Conservation (phyloP, 768 basidiomycete genomes). For the Leucocoprinus sp. region DNA sequence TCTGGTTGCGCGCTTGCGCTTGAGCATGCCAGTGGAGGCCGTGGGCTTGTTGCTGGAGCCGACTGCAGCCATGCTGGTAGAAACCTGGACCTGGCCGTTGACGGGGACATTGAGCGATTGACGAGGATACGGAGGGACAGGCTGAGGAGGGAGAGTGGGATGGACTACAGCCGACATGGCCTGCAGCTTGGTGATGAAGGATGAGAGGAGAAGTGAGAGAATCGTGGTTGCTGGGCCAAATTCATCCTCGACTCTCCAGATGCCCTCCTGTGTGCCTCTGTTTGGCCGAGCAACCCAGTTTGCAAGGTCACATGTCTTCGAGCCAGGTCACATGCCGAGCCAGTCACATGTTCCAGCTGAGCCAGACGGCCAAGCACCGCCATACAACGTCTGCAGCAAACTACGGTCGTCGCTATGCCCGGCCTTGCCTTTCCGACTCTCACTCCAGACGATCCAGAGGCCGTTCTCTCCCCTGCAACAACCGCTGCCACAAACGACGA, state of each 20-base stretch:
- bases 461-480: constrained; percentile 54
- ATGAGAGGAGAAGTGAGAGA: constrained; percentile 26
- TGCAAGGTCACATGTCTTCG: constrained; percentile 4
- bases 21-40: constrained; percentile 65
- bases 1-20: constrained; percentile 76
- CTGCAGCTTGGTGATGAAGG: constrained; percentile 37
- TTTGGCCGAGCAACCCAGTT: constrained; percentile 18
- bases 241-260: constrained; percentile 29
- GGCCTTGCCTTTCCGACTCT: constrained; percentile 51
- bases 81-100: too few relatives aligned
- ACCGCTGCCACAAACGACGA: constrained; percentile 49
- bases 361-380: constrained; percentile 25
- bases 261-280: constrained; percentile 29
- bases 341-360: too few relatives aligned
- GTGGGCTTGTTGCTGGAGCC: constrained; percentile 64
- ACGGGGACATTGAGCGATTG: constrained; percentile 50
- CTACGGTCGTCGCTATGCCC: constrained; percentile 28
- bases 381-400: constrained; percentile 23
- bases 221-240: constrained; percentile 33
- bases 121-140: constrained; percentile 60
- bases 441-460: constrained; percentile 51
- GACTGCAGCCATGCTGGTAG: constrained; percentile 29
- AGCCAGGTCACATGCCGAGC: constrained; percentile 9
- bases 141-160: constrained; percentile 48
- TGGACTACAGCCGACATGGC: constrained; percentile 69